Conservation (phyloP, 2,329 filamentous ascomycete species). For the Hypoxylon sp. region DNA sequence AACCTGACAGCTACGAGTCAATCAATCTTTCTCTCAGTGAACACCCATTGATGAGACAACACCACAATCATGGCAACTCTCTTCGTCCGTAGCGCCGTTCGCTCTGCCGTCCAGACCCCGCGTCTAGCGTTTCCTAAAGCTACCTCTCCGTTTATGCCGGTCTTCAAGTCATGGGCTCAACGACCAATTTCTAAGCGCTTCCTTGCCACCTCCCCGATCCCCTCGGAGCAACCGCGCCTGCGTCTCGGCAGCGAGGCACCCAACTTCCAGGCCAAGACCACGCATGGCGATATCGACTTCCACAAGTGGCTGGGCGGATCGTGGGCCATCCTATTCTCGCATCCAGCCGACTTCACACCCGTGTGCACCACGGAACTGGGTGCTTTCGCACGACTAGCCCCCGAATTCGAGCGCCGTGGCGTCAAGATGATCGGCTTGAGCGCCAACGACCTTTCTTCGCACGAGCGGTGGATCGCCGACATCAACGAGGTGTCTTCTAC, state of each 20-base stretch:
- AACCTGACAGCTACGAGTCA: neutral
- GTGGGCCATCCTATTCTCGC: constrained; percentile 80
- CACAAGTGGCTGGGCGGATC: constrained; percentile 79
- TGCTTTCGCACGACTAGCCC: constrained; percentile 74
- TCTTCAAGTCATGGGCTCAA: neutral
- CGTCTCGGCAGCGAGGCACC: constrained; percentile 62
- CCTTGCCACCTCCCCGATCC: constrained; percentile 17
- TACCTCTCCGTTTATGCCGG: neutral
- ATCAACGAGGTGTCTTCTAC: constrained; percentile 59
- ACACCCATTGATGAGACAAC: neutral
- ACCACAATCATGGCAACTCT: constrained; percentile 22
- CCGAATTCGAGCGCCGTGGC: constrained; percentile 73
- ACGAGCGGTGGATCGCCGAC: constrained; percentile 69
- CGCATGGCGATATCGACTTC: constrained; percentile 77
- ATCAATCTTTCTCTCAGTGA: neutral
- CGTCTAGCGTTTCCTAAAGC: constrained; percentile 35
- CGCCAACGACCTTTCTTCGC: constrained; percentile 70
- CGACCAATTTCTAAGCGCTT: constrained; percentile 15
- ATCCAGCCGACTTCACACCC: constrained; percentile 72
- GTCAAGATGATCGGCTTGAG: constrained; percentile 74
- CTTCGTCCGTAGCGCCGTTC: constrained; percentile 28
- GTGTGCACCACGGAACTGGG: constrained; percentile 76
- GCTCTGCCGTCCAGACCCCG: constrained; percentile 25
- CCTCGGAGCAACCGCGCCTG: constrained; percentile 36
- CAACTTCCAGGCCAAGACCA: constrained; percentile 79